Conservation (phyloP, 1,284 basidiomycete species). For the Puccinia triticina region DNA sequence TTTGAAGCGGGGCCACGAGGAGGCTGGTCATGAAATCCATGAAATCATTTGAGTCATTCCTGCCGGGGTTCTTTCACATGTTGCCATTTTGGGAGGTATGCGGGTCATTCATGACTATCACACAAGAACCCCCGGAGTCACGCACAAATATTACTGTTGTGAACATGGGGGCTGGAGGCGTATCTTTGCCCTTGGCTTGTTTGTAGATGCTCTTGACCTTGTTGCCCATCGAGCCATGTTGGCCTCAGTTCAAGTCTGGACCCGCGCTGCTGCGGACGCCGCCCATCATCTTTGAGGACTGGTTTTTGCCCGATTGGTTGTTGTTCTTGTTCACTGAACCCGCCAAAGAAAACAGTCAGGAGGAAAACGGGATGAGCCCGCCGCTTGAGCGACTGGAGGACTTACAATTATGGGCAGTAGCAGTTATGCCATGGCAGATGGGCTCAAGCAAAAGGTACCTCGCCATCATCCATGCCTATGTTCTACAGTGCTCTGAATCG, state of each 20-base stretch:
- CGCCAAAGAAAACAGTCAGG: not conserved
- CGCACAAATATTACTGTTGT: not conserved
- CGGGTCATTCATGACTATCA: slow-evolving; percentile 19
- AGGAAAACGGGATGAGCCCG: no score
- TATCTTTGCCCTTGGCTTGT: slow-evolving; percentile 28
- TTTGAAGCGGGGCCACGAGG: slow-evolving; percentile 38
- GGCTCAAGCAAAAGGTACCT: no score
- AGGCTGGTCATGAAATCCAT: slow-evolving; percentile 9
- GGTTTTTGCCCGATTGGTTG: not conserved
- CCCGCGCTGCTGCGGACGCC: not conserved
- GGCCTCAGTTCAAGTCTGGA: not conserved
- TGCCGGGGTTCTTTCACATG: not conserved
- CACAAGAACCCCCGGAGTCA: not conserved
- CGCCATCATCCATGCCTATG: no score
- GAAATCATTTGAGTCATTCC: not conserved
- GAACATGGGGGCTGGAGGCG: not conserved
- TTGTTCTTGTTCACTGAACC: not conserved
- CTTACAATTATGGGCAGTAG: no score
- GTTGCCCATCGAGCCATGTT: slow-evolving; percentile 17
- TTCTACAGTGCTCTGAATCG: no score
- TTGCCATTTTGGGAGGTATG: not conserved
- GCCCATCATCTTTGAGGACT: not conserved
- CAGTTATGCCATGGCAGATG: no score
- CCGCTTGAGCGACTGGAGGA: no score
- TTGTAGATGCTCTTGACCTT: slow-evolving; percentile 27